Conservation (phyloP, 139 green algal species). For the Auxenochlorella pyrenoidosa region DNA sequence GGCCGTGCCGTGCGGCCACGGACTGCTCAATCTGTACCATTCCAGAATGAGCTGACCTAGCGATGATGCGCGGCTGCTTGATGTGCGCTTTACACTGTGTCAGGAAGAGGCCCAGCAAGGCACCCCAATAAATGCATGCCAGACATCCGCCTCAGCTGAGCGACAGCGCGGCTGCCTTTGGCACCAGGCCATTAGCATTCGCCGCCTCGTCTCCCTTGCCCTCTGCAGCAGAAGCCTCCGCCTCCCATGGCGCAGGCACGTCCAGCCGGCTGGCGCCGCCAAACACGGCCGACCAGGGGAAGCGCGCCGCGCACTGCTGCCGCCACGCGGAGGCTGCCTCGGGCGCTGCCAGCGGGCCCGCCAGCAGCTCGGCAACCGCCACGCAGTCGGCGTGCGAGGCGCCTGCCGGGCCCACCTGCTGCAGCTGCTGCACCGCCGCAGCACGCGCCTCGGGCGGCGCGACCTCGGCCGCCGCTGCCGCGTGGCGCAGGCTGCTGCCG, state of each 20-base stretch:
- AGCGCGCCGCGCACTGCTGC: conserved; percentile 52
- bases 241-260: conserved; percentile 16
- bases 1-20: no score
- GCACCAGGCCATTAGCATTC: not conserved
- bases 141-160: conserved; percentile 1
- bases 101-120: no score
- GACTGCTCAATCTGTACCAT: no score
- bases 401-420: not conserved
- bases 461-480: conserved; percentile 59
- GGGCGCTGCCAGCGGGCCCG: conserved; percentile 28
- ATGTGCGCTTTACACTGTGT: no score
- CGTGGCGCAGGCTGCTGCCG: conserved; percentile 49
- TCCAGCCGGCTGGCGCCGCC: conserved; percentile 46
- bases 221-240: not conserved
- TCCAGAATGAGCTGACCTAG: no score
- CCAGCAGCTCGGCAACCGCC: conserved; percentile 60
- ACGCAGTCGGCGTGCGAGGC: conserved; percentile 45
- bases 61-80: no score
- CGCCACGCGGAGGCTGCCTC: conserved; percentile 60
- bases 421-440: conserved; percentile 38
- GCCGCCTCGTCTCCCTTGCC: not conserved
- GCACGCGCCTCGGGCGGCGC: conserved; percentile 30
- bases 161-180: not conserved
- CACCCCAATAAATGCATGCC: no score
- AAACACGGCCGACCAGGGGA: conserved; percentile 74